Evolutionary conservation across 306 rosid species (phyloP), one percentile per base, ranked within the genome.

Genomic region (Pyrus bretschneideri): DNA sequence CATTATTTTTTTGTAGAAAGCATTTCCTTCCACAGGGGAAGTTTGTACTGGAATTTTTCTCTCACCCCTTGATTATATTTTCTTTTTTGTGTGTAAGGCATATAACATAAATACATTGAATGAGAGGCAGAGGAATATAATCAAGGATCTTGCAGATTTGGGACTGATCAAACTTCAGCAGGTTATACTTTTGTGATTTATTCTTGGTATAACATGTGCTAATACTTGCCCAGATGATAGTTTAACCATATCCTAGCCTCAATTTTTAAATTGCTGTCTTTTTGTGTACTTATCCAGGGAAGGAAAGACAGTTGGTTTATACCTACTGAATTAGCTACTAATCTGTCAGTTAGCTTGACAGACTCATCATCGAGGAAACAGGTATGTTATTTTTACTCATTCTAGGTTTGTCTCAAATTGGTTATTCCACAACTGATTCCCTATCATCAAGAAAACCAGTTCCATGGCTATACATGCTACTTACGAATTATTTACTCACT

Each of bases 151-250:
- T 68, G 88, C 97, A 69, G 99, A 92, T 82, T 89, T 95, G 83
- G 99, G 99, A 78, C 80, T 95, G 73, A 93, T 95, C 81, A 95
- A 92, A 88, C 90, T 92, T 82, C 97, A 95, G 80, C 97, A 95
- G 96, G 99, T 95, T 79, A 58, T 70, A 66, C 69, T 69, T 80
- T 76, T 69, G 35, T 79, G 42, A 77, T 75, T 64, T 62, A 59
- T 72, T 71, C 64, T 83, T 80, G 51, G 15, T 76, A 64, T 68
- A 66, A 72, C 72, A 62, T 70, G 40, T 79, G 66, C 65, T 51
- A 57, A 49, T 55, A 27, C 46, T 78, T 78, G 64, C 67, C 45
- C 58, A 69, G 71, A 76, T 79, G 75, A 58, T 61, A 33, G 72
- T 76, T 81, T 25, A 29, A 40, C 25, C 55, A 57, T 86, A 44